Percentiles rank a stretch among this genome's conserved stretches.
Evolutionary conservation across 805 yeast species (phyloP).

Genomic region (Ogataea pignaliae): DNA sequence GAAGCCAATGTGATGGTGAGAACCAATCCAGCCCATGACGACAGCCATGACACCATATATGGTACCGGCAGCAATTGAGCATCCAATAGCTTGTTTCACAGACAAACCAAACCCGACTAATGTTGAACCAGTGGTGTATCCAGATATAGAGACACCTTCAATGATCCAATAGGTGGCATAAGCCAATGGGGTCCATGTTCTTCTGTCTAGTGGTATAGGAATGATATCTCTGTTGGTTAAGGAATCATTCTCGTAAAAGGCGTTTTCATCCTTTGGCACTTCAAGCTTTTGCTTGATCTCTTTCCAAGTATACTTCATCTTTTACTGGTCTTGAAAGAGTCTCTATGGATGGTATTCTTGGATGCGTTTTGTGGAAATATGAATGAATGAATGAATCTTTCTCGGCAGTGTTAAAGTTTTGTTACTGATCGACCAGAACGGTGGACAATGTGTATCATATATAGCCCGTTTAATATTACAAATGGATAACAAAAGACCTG

Average conservation of each 20-base stretch:
- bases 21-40: conserved; percentile 46
- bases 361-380: too few species aligned
- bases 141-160: conserved; percentile 23
- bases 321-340: too few species aligned
- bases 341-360: too few species aligned
- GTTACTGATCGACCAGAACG: too few species aligned
- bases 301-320: background rate
- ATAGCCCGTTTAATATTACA: too few species aligned
- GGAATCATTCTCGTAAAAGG: conserved; percentile 24
- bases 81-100: conserved; percentile 36
- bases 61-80: conserved; percentile 41
- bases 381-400: too few species aligned
- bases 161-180: conserved; percentile 41
- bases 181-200: conserved; percentile 43
- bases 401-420: too few species aligned
- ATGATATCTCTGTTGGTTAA: conserved; percentile 38
- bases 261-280: conserved; percentile 29
- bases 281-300: conserved; percentile 10
- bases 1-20: conserved; percentile 46
- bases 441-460: too few species aligned
- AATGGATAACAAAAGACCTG: too few species aligned
- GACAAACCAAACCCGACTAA: conserved; percentile 24
- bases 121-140: conserved; percentile 18
- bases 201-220: conserved; percentile 39
- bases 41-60: conserved; percentile 41